Evolutionary conservation across 2,329 filamentous ascomycete genomes (phyloP).

Genomic region (Didymella pomorum): DNA sequence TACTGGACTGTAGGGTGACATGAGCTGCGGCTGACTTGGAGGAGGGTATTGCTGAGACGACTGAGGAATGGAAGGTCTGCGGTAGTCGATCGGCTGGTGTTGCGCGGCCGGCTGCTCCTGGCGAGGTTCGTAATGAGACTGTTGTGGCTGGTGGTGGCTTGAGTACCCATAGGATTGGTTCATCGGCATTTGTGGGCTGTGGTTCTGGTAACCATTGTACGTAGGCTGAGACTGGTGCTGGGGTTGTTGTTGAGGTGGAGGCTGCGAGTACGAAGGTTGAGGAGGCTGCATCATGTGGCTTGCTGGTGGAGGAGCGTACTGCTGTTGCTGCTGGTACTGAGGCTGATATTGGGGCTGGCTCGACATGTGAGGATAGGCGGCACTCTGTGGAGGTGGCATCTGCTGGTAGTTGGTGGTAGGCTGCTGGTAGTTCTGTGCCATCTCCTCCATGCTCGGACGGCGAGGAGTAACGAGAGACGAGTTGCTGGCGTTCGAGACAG

Average conservation of each 20-base stretch:
- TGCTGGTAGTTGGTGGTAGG: constrained; percentile 46
- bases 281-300: constrained; percentile 50
- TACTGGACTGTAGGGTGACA: constrained; percentile 46
- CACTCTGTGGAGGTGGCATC: constrained; percentile 53
- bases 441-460: constrained; percentile 57
- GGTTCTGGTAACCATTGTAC: constrained; percentile 44
- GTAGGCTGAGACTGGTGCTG: constrained; percentile 37
- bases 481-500: constrained; percentile 66
- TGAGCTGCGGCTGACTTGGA: constrained; percentile 40
- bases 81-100: constrained; percentile 49
- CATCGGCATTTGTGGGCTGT: constrained; percentile 45
- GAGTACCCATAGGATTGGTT: constrained; percentile 54
- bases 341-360: constrained; percentile 48
- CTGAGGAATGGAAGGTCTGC: constrained; percentile 51
- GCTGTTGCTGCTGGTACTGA: constrained; percentile 47
- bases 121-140: constrained; percentile 51
- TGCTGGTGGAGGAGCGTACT: constrained; percentile 43
- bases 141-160: constrained; percentile 38
- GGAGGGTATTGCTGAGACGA: constrained; percentile 47
- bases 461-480: constrained; percentile 49
- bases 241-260: constrained; percentile 25
- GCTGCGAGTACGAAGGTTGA: constrained; percentile 45
- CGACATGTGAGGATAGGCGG: constrained; percentile 50
- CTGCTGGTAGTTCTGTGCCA: constrained; percentile 51
- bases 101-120: constrained; percentile 53